Conservation (phyloP, 768 basidiomycete genomes). For the Tylopilus felleus region DNA sequence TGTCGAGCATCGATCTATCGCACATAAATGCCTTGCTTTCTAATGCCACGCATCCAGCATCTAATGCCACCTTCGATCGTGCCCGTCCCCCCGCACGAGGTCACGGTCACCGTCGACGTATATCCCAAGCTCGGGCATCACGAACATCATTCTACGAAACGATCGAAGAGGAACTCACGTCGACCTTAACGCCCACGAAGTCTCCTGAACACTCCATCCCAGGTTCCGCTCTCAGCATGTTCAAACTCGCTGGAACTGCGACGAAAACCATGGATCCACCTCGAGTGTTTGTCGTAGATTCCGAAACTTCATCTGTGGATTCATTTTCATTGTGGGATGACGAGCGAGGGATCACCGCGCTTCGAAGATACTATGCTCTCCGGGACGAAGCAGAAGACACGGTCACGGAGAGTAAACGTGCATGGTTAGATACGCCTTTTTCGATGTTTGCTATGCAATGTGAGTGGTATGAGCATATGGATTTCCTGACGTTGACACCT, state of each 20-base stretch:
- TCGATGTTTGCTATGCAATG: constrained; percentile 72
- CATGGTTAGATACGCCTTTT: constrained; percentile 70
- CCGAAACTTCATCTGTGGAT: constrained; percentile 48
- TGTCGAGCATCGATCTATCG: constrained; percentile 72
- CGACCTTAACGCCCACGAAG: constrained; percentile 23
- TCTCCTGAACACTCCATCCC: constrained; percentile 22
- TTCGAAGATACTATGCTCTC: constrained; percentile 68
- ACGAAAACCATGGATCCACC: constrained; percentile 31
- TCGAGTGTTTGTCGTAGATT: constrained; percentile 54
- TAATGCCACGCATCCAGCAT: constrained; percentile 50
- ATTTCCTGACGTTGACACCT: not conserved
- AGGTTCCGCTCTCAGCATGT: constrained; percentile 32
- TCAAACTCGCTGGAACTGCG: constrained; percentile 3
- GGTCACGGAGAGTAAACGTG: constrained; percentile 60
- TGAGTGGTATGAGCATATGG: constrained; percentile 37
- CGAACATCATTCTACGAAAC: constrained; percentile 75
- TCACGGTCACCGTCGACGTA: constrained; percentile 67
- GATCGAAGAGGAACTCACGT: constrained; percentile 66
- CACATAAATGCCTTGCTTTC: constrained; percentile 56
- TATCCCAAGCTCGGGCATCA: constrained; percentile 60
- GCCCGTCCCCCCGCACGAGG: constrained; percentile 47
- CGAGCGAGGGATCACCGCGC: constrained; percentile 58
- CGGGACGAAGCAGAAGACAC: constrained; percentile 64
- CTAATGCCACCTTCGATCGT: constrained; percentile 40
- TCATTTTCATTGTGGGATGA: constrained; percentile 58